Evolutionary conservation across 2,329 filamentous ascomycete genomes (phyloP).

Genomic region (Aspergillus spinulosporus): DNA sequence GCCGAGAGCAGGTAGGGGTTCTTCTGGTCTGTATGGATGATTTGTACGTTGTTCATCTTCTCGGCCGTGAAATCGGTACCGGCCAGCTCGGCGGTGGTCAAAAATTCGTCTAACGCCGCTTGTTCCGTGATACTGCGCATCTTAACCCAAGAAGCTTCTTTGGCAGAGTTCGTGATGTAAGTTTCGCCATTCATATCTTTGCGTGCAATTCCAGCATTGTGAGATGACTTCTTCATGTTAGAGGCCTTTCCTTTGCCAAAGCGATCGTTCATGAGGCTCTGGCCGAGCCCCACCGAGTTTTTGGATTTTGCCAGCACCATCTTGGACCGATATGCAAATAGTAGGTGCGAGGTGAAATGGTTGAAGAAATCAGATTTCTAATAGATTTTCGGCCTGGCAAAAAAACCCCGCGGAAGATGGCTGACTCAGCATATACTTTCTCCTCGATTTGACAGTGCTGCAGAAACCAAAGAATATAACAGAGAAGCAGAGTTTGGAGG

Average conservation of each 20-base stretch:
- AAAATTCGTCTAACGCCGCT: constrained; percentile 91
- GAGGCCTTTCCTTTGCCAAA: constrained; percentile 89
- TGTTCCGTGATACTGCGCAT: constrained; percentile 99
- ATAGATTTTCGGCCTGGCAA: constrained; percentile 21
- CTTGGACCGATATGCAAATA: constrained; percentile 25
- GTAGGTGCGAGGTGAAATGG: constrained; percentile 1
- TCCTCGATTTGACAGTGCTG: not conserved
- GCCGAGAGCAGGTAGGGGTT: constrained; percentile 91
- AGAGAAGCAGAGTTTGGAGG: too few species aligned
- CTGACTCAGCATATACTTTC: constrained; percentile 27
- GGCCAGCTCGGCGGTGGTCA: constrained; percentile 93
- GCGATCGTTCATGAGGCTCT: constrained; percentile 97
- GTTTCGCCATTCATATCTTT: constrained; percentile 75
- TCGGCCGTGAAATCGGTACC: constrained; percentile 98
- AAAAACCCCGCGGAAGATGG: constrained; percentile 27
- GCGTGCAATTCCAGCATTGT: constrained; percentile 66
- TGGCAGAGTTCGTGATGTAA: constrained; percentile 86
- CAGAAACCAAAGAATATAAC: too few species aligned
- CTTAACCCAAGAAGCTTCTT: constrained; percentile 96
- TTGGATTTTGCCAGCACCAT: constrained; percentile 91
- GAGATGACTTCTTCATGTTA: constrained; percentile 72
- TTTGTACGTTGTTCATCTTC: constrained; percentile 98
- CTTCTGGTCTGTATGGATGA: constrained; percentile 93
- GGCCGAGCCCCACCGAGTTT: constrained; percentile 90
- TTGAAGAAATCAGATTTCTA: constrained; percentile 17